Evolutionary conservation across 805 yeast species (phyloP).

Genomic region (Sungouiozyma ichnusensis): DNA sequence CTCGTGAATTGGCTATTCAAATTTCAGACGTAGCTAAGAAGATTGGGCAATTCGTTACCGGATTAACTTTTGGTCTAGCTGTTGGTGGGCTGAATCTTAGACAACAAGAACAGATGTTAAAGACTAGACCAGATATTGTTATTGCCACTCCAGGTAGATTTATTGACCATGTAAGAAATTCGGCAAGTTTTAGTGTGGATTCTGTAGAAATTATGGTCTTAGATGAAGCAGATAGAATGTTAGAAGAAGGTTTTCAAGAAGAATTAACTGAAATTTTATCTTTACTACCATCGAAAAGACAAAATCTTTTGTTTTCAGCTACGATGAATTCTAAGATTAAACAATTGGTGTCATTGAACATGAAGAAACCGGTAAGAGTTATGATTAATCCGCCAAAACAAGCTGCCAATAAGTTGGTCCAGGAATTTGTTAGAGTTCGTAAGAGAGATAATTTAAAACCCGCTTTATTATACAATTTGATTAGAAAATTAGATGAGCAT

Average conservation of each 20-base stretch:
- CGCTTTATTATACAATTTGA: slow-evolving; percentile 63
- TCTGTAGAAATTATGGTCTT: slow-evolving; percentile 83
- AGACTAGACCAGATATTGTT: slow-evolving; percentile 87
- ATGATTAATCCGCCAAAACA: slow-evolving; percentile 96
- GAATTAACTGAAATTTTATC: slow-evolving; percentile 86
- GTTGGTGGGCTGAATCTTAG: slow-evolving; percentile 96
- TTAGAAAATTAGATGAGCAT: slow-evolving; percentile 53
- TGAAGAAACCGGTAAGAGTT: slow-evolving; percentile 83
- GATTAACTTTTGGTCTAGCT: slow-evolving; percentile 82
- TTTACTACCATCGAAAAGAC: slow-evolving; percentile 82
- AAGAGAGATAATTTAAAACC: slow-evolving; percentile 79
- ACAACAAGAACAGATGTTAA: slow-evolving; percentile 91
- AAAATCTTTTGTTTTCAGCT: slow-evolving; percentile 90
- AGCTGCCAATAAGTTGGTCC: slow-evolving; percentile 81
- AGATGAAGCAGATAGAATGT: slow-evolving; percentile 98
- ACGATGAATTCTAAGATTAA: slow-evolving; percentile 94
- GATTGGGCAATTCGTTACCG: slow-evolving; percentile 64
- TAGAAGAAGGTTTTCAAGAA: slow-evolving; percentile 96
- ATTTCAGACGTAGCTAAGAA: slow-evolving; percentile 88
- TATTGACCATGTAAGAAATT: slow-evolving; percentile 92
- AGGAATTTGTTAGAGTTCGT: slow-evolving; percentile 91
- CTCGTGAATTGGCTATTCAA: slow-evolving; percentile 96
- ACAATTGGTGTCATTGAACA: slow-evolving; percentile 74
- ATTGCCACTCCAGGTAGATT: slow-evolving; percentile 98
- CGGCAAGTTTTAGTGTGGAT: slow-evolving; percentile 86